These are phyloP conservation scores for Kockovaella imperatae DNA, from an alignment of 768 basidiomycete species.

Conservation along the genomic window DNA sequence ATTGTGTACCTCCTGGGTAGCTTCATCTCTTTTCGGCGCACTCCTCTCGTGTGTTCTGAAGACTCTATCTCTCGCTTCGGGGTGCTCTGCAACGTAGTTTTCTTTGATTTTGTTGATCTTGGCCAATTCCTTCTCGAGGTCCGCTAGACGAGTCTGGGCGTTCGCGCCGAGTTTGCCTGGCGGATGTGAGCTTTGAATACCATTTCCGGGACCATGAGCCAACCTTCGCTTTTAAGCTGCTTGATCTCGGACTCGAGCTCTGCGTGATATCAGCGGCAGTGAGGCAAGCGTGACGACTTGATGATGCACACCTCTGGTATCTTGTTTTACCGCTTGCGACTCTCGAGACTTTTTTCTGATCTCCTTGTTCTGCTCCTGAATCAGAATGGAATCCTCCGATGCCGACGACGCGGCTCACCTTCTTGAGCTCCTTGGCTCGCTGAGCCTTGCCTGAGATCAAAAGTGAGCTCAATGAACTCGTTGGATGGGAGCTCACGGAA, in stretches of 20 bases:
- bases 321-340: conserved; percentile 87
- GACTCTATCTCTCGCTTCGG: conserved; percentile 79
- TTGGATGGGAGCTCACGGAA: conserved; percentile 54
- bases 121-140: conserved; percentile 68
- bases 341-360: conserved; percentile 73
- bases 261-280: conserved; percentile 34
- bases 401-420: conserved; percentile 52
- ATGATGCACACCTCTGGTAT: conserved; percentile 61
- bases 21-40: conserved; percentile 42
- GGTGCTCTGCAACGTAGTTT: conserved; percentile 85
- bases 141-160: conserved; percentile 61
- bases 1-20: conserved; percentile 54
- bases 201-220: conserved; percentile 32
- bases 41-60: conserved; percentile 52
- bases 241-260: conserved; percentile 73
- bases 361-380: conserved; percentile 79
- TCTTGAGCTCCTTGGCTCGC: conserved; percentile 90
- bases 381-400: background rate
- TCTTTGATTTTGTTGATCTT: conserved; percentile 80
- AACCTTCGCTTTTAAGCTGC: conserved; percentile 31
- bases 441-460: conserved; percentile 67
- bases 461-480: background rate
- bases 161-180: conserved; percentile 21
- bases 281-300: background rate
- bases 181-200: background rate